Conservation (phyloP, 1,139 yeast species). For the Magnusiomyces suaveolens region DNA sequence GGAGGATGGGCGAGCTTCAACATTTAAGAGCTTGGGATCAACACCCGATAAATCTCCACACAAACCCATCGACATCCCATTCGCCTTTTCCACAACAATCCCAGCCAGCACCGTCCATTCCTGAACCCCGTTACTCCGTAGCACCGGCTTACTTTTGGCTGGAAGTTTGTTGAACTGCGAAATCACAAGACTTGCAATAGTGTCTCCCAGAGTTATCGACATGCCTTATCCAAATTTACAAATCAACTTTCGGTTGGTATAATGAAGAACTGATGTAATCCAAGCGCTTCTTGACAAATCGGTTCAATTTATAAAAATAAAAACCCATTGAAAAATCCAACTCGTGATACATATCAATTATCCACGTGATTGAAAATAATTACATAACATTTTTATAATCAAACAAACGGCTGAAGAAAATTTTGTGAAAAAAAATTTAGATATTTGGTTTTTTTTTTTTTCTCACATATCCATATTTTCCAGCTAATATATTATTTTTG, state of each 20-base stretch:
- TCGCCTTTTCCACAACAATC: slow-evolving; percentile 41
- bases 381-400: background rate
- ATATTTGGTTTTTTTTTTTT: background rate
- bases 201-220: background rate
- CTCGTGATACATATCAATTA: background rate
- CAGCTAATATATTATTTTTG: background rate
- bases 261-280: too few species aligned
- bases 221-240: too few species aligned
- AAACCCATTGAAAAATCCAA: too few species aligned
- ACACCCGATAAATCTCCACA: too few species aligned
- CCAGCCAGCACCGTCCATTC: slow-evolving; percentile 89
- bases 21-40: too few species aligned
- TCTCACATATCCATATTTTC: background rate
- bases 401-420: background rate
- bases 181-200: slow-evolving; percentile 29
- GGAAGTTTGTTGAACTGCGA: slow-evolving; percentile 31
- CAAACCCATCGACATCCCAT: slow-evolving; percentile 16
- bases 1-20: too few species aligned
- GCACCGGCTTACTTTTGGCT: slow-evolving; percentile 46
- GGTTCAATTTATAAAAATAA: too few species aligned
- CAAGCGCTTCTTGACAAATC: too few species aligned
- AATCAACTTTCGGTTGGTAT: too few species aligned
- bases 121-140: slow-evolving; percentile 48
- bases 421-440: background rate
- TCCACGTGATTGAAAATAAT: background rate